Base-by-base conservation (phyloP, 2,329 filamentous ascomycete genomes). In the Colletotrichum sp. region DNA sequence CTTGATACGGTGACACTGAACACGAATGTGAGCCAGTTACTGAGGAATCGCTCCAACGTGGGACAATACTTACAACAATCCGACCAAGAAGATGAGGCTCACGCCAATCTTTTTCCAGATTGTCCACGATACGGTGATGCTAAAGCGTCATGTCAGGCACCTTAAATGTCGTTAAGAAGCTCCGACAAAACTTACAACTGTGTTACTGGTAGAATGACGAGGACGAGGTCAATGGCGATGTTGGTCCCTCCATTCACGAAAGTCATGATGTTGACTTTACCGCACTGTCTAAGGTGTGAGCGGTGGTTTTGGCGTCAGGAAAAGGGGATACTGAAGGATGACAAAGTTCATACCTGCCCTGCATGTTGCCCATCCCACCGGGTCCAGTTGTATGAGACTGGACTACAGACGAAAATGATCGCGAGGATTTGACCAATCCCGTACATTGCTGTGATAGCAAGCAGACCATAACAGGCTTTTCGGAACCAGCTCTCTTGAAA, bases 51-150 rank as follows among this genome's bases (percentile, higher is more conserved):
- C 18, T 18, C 3, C 16, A 21, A 21, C 10, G 28, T 61, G 14
- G 28, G 10, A 1, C n/a, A 59, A n/a, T n/a, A 39, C 72, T 72
- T 18, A 75, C 68, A 71, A 55, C 2, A 75, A 16, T 7, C 72
- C 68, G 6, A 63, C n/a, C 7, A 75, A 24, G 14, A 75, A 75
- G n/a, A 75, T 75, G 6, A 75, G 30, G 16, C 72, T 75, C 3
- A 72, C 55, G 1, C 72, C 72, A 3, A 75, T 30, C 30, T 75
- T 72, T 12, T 72, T 75, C 39, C 36, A 55, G 2, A 12, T 4
- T 4, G 72, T 72, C 72, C 72, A 75, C 2, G 72, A 75, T 2
- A 75, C 68, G 7, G 13, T 67, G 14, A 75, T 68, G 16, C 71
- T 73, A 10, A n/a, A 7, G 16, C 14, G 0, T 1, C 28, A n/a